Evolutionary conservation across 345 rosid species (phyloP), one percentile per base, ranked within the genome.

Genomic region (Salix dunnii): DNA sequence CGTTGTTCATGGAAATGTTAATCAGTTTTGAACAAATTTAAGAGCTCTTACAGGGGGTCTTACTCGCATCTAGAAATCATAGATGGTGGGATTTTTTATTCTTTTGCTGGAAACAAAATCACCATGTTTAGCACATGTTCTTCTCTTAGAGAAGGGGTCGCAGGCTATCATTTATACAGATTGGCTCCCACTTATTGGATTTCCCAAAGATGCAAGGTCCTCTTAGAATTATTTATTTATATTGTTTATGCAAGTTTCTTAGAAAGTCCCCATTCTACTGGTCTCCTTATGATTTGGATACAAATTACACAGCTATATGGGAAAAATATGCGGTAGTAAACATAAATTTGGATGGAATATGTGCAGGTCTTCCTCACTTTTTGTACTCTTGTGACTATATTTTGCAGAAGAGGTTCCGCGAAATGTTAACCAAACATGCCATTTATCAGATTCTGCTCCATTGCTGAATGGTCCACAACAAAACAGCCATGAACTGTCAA

Each of bases 381-480:
- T 9, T 96, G 97, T 78, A 90, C 97, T 48, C 84, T 88, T 58
- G 97, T 92, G 75, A 96, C 99, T 96, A 79, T 92, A 85, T 86
- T 93, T 87, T 87, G 98, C 98, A 27, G 84, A 93, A 74, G 98
- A 96, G 87, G 84, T 91, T 73, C 98, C 99, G 23, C 84, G 91
- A 68, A 58, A 77, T 73, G 79, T 68, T 77, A 84, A 79, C 76
- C 84, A 80, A 68, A 84, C 82, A 55, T 80, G 73, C 55, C 86
- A 46, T 64, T 69, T 80, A 84, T 86, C 86, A 72, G 97, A 96
- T 87, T 89, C 90, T 78, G 96, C 94, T 76, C 99, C 99, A 84
- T 84, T 96, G 78, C 80, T 96, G 83, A 83, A 87, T 77, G 89
- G 88, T 84, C 83, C 77, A 63, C 84, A 85, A 58, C 76, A 78